A percentile compares a stretch with the other conserved stretches of the same genome.
These are phyloP conservation scores for Piper longum DNA, from an alignment of 164 flowering plant genomes.

Conservation along the genomic window DNA sequence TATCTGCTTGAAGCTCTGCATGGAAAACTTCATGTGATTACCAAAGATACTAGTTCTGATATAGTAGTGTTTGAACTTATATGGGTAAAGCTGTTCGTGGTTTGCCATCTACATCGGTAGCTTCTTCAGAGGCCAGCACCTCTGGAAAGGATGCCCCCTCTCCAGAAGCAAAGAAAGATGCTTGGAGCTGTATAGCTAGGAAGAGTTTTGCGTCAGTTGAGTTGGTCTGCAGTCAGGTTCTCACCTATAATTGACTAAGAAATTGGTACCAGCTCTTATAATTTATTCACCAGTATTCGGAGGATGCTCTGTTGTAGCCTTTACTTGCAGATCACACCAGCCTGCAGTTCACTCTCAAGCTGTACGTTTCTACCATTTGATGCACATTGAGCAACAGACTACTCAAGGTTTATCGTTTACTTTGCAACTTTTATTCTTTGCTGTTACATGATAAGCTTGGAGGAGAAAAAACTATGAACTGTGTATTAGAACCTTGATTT, in stretches of 20 bases:
- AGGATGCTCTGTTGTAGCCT: not conserved
- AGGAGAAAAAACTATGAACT: too few species aligned
- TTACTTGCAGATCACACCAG: too few species aligned
- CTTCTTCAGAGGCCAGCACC: slow-evolving; percentile 7
- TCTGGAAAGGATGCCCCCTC: slow-evolving; percentile 9
- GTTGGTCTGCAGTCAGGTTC: slow-evolving; percentile 52
- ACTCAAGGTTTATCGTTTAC: too few species aligned
- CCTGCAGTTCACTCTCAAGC: too few species aligned
- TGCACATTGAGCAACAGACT: not conserved
- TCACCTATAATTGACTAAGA: slow-evolving; percentile 21
- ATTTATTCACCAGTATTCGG: too few species aligned
- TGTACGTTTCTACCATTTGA: too few species aligned
- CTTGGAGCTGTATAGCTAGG: slow-evolving; percentile 41
- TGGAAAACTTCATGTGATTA: slow-evolving; percentile 74
- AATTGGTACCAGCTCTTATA: not conserved
- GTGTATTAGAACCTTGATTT: too few species aligned
- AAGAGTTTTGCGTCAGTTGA: slow-evolving; percentile 40
- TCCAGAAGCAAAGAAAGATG: slow-evolving; percentile 11
- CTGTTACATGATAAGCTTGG: too few species aligned
- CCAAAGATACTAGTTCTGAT: slow-evolving; percentile 42
- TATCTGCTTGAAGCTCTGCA: slow-evolving; percentile 66
- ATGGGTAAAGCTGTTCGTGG: slow-evolving; percentile 5
- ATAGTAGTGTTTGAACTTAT: slow-evolving; percentile 35
- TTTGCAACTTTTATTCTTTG: too few species aligned
- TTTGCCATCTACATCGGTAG: not conserved